These are phyloP conservation scores for Lumnitzera racemosa DNA, from an alignment of 345 rosid species.

Conservation along the genomic window DNA sequence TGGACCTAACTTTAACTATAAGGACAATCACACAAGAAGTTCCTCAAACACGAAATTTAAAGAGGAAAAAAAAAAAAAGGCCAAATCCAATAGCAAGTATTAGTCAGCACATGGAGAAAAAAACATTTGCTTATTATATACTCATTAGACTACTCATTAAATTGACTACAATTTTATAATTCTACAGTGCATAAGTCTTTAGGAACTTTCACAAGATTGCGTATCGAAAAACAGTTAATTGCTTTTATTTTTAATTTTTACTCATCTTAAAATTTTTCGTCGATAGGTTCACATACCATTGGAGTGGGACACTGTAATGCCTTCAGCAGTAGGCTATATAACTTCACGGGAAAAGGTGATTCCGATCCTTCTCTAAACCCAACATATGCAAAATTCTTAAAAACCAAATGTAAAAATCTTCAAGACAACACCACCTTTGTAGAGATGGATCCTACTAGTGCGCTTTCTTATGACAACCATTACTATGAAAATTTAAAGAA, in stretches of 20 bases:
- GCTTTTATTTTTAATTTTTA: neutral
- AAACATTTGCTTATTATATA: too few relatives aligned
- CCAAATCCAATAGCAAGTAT: too few relatives aligned
- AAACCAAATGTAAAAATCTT: constrained; percentile 13
- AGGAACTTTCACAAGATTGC: neutral
- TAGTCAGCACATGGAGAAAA: too few relatives aligned
- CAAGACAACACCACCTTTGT: constrained; percentile 9
- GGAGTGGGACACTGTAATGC: constrained; percentile 26
- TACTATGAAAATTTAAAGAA: constrained; percentile 19
- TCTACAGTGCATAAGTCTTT: too few relatives aligned
- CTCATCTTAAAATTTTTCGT: neutral
- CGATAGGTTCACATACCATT: constrained; percentile 26
- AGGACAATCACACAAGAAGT: too few relatives aligned
- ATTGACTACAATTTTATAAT: too few relatives aligned
- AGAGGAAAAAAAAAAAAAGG: too few relatives aligned
- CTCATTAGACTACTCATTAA: too few relatives aligned
- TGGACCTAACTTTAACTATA: too few relatives aligned
- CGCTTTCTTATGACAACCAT: constrained; percentile 11
- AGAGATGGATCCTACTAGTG: constrained; percentile 14
- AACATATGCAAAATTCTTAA: constrained; percentile 19
- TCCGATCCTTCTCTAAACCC: constrained; percentile 26
- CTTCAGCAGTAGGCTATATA: constrained; percentile 30
- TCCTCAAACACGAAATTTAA: too few relatives aligned
- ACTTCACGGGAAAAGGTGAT: constrained; percentile 35
- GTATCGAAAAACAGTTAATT: neutral